phyloP scores from a whole-genome alignment of 306 rosid species.

The Vigna nakashimae region DNA sequence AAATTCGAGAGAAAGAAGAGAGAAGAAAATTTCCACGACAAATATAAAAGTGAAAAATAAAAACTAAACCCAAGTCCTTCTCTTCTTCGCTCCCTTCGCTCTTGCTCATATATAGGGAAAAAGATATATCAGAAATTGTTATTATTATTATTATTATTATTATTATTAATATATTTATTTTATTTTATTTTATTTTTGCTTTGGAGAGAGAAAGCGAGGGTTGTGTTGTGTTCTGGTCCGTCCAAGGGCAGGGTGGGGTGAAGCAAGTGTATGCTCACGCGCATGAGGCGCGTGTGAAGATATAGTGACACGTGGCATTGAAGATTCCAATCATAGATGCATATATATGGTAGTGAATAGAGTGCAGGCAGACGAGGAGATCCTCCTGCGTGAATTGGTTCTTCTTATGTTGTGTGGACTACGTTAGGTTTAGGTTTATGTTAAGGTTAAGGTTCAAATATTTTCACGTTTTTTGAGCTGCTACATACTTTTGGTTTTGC shows the following conservation, averaged over 20 bases:
- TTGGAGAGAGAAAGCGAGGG: slow-evolving; percentile 38
- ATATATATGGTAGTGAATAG: neutral
- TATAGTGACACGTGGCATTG: slow-evolving; percentile 50
- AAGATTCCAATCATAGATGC: slow-evolving; percentile 48
- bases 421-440: neutral
- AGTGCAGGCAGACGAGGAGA: slow-evolving; percentile 18
- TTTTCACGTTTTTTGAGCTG: neutral
- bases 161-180: neutral
- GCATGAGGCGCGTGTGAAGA: slow-evolving; percentile 39
- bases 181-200: neutral
- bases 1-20: slow-evolving; percentile 43
- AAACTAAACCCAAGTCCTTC: slow-evolving; percentile 58
- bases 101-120: slow-evolving; percentile 47
- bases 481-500: no score
- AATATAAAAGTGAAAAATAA: slow-evolving; percentile 22
- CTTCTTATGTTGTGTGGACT: neutral
- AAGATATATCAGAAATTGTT: neutral
- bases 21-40: slow-evolving; percentile 28
- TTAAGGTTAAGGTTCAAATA: no score
- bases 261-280: slow-evolving; percentile 37
- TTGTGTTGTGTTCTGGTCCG: slow-evolving; percentile 50
- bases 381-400: slow-evolving; percentile 40
- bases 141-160: neutral
- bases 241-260: slow-evolving; percentile 29
- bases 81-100: slow-evolving; percentile 13